Percentiles rank a stretch among this genome's conserved stretches.
Conservation (phyloP, 2,329 filamentous ascomycete species). For the Endothia cerciana region DNA sequence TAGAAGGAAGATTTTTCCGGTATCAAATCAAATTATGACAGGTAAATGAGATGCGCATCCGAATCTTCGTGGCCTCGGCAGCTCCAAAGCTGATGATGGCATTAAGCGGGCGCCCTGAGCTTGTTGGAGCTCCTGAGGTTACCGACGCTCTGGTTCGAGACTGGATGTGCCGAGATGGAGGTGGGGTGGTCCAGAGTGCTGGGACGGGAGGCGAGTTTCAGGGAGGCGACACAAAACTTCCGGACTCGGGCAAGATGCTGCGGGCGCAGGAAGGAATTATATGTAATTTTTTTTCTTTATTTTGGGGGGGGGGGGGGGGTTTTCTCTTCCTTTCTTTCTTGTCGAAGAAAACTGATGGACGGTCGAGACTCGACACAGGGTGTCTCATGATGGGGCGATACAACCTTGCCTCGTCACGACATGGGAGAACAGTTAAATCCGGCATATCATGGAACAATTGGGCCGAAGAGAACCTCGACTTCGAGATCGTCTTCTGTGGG, state of each 20-base stretch:
- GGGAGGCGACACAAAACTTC: constrained; percentile 7
- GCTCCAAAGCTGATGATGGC: neutral
- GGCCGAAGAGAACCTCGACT: constrained; percentile 5
- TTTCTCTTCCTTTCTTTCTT: neutral
- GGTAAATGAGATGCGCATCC: neutral
- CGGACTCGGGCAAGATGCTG: neutral
- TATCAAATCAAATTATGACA: neutral
- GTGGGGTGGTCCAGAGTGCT: constrained; percentile 27
- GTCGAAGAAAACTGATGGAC: neutral
- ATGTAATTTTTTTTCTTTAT: neutral
- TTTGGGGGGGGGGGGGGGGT: no score
- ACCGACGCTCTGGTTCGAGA: constrained; percentile 26
- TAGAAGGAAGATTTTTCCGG: neutral
- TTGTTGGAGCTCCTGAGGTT: neutral
- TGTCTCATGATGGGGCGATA: neutral
- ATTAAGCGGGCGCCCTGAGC: neutral
- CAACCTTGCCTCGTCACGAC: neutral
- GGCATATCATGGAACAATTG: neutral
- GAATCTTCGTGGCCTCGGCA: neutral
- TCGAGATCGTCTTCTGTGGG: constrained; percentile 22
- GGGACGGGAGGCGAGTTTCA: constrained; percentile 22
- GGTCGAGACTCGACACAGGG: neutral
- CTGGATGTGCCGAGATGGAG: constrained; percentile 24
- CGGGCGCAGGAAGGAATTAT: neutral
- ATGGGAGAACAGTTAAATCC: constrained; percentile 1